A percentile compares a stretch with the other conserved stretches of the same genome.
Conservation (phyloP, 345 rosid genomes). For the Populus alba region DNA sequence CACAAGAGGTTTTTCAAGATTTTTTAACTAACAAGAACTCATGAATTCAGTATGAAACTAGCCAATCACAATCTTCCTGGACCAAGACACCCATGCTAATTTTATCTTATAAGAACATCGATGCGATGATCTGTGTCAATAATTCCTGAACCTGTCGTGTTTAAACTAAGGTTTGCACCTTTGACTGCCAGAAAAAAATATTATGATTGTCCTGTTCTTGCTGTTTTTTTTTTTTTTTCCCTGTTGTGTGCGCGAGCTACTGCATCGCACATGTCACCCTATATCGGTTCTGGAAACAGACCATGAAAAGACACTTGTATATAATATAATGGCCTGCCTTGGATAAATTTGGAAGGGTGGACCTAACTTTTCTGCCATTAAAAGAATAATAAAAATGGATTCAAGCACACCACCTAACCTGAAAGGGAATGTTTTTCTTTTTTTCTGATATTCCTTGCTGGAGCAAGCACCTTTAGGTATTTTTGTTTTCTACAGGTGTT, state of each 20-base stretch:
- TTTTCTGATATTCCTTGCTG: no score
- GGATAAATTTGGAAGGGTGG: not conserved
- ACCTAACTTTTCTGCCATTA: not conserved
- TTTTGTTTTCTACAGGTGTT: not conserved
- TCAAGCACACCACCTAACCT: not conserved
- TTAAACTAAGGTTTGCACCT: not conserved
- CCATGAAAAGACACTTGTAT: not conserved
- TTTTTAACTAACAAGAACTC: not conserved
- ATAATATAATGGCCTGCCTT: not conserved
- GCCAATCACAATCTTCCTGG: not conserved
- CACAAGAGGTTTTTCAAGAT: not conserved
- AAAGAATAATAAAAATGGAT: not conserved
- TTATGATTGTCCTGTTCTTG: not conserved
- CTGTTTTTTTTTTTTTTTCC: no score
- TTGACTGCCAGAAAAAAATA: not conserved
- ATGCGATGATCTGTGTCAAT: not conserved
- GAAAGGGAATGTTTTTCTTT: no score
- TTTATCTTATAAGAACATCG: not conserved
- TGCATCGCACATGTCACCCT: not conserved
- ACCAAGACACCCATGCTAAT: not conserved
- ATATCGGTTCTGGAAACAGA: not conserved
- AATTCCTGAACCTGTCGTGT: not conserved
- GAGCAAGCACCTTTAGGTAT: no score
- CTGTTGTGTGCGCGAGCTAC: not conserved
- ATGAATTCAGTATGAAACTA: not conserved